These are phyloP conservation scores for Herpetomonas muscarum DNA, from an alignment of 208 protist species.

Conservation along the genomic window DNA sequence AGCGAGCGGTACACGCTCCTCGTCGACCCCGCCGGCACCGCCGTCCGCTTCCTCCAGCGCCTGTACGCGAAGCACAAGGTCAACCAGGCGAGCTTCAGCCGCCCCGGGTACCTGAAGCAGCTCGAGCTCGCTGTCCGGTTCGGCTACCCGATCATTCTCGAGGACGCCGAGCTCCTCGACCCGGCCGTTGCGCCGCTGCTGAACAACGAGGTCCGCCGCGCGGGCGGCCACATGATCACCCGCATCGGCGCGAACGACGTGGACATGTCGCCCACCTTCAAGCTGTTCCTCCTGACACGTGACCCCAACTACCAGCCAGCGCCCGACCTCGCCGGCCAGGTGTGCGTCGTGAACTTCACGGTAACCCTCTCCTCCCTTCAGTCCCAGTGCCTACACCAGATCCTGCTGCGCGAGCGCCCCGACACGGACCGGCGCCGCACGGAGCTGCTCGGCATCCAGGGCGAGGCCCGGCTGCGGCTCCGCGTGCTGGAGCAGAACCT, in stretches of 20 bases:
- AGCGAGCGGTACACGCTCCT: constrained; percentile 95
- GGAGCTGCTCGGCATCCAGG: constrained; percentile 92
- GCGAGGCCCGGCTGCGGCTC: constrained; percentile 93
- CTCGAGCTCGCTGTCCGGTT: constrained; percentile 98
- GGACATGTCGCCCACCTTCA: constrained; percentile 97
- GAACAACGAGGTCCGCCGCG: constrained; percentile 95
- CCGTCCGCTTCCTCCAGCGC: constrained; percentile 89
- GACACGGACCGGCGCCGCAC: constrained; percentile 93
- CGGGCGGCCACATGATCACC: constrained; percentile 93
- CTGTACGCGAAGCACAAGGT: constrained; percentile 83
- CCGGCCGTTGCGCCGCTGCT: constrained; percentile 98
- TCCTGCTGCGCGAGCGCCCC: constrained; percentile 93
- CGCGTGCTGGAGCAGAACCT: constrained; percentile 95
- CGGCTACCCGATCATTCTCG: constrained; percentile 98
- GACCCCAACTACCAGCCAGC: constrained; percentile 94
- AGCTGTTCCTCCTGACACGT: constrained; percentile 96
- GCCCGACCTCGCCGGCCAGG: constrained; percentile 94
- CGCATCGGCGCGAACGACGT: constrained; percentile 97
- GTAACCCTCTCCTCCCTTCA: constrained; percentile 96
- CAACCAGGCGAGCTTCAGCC: constrained; percentile 94
- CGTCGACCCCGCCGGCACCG: constrained; percentile 99
- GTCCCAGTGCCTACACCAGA: constrained; percentile 92
- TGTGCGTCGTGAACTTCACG: constrained; percentile 99
- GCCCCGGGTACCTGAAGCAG: constrained; percentile 97
- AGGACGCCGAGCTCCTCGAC: constrained; percentile 99